A percentile compares a stretch with the other conserved stretches of the same genome.
These are phyloP conservation scores for Beauveria brongniartii DNA, from an alignment of 2,329 filamentous ascomycete genomes.

Conservation along the genomic window DNA sequence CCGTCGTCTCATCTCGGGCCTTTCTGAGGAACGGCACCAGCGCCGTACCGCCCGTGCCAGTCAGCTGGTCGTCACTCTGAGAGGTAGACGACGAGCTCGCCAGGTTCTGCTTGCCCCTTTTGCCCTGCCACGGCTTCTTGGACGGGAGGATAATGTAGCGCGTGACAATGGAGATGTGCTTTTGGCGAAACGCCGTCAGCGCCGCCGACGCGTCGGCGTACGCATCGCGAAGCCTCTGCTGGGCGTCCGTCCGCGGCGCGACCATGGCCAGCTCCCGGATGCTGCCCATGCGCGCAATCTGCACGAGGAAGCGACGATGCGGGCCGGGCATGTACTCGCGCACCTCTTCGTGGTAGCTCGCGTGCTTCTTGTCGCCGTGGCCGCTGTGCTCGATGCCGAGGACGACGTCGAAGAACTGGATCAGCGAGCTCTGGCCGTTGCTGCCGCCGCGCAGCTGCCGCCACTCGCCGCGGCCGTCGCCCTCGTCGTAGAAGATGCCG, in stretches of 20 bases:
- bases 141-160: conserved; percentile 84
- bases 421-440: conserved; percentile 86
- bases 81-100: conserved; percentile 34
- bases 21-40: conserved; percentile 87
- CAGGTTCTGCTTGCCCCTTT: conserved; percentile 29
- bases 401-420: conserved; percentile 87
- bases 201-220: conserved; percentile 71
- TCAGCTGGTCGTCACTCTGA: conserved; percentile 42
- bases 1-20: conserved; percentile 70
- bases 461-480: conserved; percentile 47
- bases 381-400: conserved; percentile 69
- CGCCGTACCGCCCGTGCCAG: conserved; percentile 80
- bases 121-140: conserved; percentile 28
- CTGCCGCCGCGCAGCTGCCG: conserved; percentile 79
- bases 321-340: conserved; percentile 83
- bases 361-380: conserved; percentile 26
- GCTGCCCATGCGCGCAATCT: conserved; percentile 62
- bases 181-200: conserved; percentile 68
- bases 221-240: conserved; percentile 27
- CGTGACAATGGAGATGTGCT: conserved; percentile 83
- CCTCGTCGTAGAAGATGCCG: conserved; percentile 75
- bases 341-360: conserved; percentile 56
- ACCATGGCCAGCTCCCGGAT: conserved; percentile 60
- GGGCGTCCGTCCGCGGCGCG: conserved; percentile 47
- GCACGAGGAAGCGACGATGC: conserved; percentile 69